Conservation (phyloP, 2,329 filamentous ascomycete genomes). For the Xylariaceae sp. region DNA sequence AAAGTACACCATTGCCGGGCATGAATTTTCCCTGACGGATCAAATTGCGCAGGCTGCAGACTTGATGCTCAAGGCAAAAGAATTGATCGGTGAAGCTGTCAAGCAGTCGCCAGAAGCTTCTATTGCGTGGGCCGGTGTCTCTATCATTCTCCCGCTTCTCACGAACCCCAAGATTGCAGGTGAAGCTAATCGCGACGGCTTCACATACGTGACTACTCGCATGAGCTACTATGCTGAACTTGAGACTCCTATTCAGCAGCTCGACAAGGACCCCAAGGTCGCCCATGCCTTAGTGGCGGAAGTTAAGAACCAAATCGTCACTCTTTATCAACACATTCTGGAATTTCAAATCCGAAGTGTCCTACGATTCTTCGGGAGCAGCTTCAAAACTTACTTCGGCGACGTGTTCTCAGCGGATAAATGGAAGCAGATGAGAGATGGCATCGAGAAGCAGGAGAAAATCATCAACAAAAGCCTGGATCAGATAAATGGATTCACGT, state of each 20-base stretch:
- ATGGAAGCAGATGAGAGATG: constrained; percentile 22
- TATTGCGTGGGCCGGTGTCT: constrained; percentile 36
- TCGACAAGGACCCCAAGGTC: constrained; percentile 1
- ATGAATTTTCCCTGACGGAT: constrained; percentile 15
- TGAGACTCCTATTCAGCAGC: constrained; percentile 26
- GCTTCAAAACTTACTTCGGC: constrained; percentile 3
- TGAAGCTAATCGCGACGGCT: constrained; percentile 32
- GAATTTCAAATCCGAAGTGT: constrained; percentile 36
- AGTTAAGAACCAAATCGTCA: constrained; percentile 19
- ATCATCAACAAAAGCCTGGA: constrained; percentile 1
- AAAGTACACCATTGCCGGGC: constrained; percentile 11
- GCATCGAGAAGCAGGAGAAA: constrained; percentile 9
- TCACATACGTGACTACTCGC: constrained; percentile 34
- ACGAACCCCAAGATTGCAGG: constrained; percentile 30
- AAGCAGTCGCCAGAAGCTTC: constrained; percentile 33
- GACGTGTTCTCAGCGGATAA: constrained; percentile 19
- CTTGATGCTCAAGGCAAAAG: constrained; percentile 24
- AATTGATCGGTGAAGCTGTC: constrained; percentile 28
- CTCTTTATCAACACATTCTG: constrained; percentile 35
- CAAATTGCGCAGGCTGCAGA: constrained; percentile 24
- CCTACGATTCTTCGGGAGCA: constrained; percentile 31
- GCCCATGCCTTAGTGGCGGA: constrained; percentile 16
- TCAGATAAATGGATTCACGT: neutral
- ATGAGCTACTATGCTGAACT: constrained; percentile 34
- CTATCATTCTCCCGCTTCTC: constrained; percentile 35